Base-by-base conservation (phyloP, 768 basidiomycete species). In the Naganishia vishniacii region DNA sequence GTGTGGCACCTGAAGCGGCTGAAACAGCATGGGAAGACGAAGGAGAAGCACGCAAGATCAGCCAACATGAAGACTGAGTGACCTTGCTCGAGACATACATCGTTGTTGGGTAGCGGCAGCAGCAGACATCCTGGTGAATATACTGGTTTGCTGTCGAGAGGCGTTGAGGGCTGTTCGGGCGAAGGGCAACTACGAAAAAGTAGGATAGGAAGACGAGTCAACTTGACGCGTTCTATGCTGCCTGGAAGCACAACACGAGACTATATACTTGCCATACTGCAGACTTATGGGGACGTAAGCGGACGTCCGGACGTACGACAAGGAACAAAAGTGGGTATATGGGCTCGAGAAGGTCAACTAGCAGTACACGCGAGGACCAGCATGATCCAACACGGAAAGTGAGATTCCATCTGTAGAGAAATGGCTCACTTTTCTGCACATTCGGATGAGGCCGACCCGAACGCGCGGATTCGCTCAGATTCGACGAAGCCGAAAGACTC, bases 141-240 rank as follows among this genome's bases (percentile, higher is more conserved):
- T 26, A 40, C 53, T 56, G 53, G 53, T 56, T 37, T 56, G 53
- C 53, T 56, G 53, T 41, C 53, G 32, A 56, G 53, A 56, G 26
- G 53, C 53, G 53, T 56, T 56, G n/a, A 56, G 31, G 18, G 53
- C 53, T 12, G 53, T 56, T 56, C 53, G 53, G 34, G 53, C 32
- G 37, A 56, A 40, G 37, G 53, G 37, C 20, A 56, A 34, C 53
- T 56, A 37, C 42, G 42, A 44, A 11, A 18, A 56, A 3, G 7
- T 31, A 34, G n/a, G n/a, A n/a, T n/a, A 25, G 37, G 1, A 15
- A 37, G 31, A 31, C 11, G 20, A 3, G 31, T 56, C 23, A 56
- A 26, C n/a, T 16, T 7, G 34, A 56, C 53, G 37, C 53, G 53
- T 37, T 31, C 49, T 9, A 29, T 11, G 28, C n/a, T n/a, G n/a